Conservation (phyloP, 768 basidiomycete species). For the Termitomyces sp. region DNA sequence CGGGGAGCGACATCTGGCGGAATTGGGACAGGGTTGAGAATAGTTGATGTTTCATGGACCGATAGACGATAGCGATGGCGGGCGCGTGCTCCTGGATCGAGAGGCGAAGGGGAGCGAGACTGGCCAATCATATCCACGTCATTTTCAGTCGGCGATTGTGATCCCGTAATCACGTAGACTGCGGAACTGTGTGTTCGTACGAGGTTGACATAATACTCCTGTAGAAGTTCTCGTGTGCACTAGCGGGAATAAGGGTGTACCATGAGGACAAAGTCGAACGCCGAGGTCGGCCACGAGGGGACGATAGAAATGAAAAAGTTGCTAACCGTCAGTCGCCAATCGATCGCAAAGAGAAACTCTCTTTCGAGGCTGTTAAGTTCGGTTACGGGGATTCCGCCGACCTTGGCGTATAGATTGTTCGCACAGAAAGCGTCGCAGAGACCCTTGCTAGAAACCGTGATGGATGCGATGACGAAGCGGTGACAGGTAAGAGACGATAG, state of each 20-base stretch:
- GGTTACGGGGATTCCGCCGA: slow-evolving; percentile 86
- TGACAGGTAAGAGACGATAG: slow-evolving; percentile 96
- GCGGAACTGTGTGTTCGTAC: slow-evolving; percentile 76
- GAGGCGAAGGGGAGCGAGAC: slow-evolving; percentile 50
- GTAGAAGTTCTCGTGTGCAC: slow-evolving; percentile 87
- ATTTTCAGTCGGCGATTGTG: slow-evolving; percentile 40
- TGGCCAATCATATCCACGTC: slow-evolving; percentile 52
- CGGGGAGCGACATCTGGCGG: slow-evolving; percentile 36
- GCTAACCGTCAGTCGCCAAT: slow-evolving; percentile 92
- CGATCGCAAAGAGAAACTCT: slow-evolving; percentile 87
- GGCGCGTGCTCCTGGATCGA: slow-evolving; percentile 12
- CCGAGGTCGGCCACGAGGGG: slow-evolving; percentile 9
- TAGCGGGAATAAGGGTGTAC: slow-evolving; percentile 32
- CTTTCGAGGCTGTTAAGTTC: slow-evolving; percentile 95
- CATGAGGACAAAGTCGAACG: slow-evolving; percentile 20
- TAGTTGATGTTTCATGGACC: slow-evolving; percentile 31
- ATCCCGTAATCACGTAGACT: slow-evolving; percentile 46
- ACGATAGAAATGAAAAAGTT: slow-evolving; percentile 12
- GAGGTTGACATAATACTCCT: slow-evolving; percentile 93
- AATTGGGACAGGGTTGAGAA: slow-evolving; percentile 33
- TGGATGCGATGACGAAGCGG: slow-evolving; percentile 92
- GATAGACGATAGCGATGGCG: slow-evolving; percentile 20
- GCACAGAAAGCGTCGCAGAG: slow-evolving; percentile 95
- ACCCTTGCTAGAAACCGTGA: slow-evolving; percentile 90
- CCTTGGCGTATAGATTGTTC: slow-evolving; percentile 91